Base-by-base conservation (phyloP, 2,329 filamentous ascomycete species). In the Trichoderma simmonsii region DNA sequence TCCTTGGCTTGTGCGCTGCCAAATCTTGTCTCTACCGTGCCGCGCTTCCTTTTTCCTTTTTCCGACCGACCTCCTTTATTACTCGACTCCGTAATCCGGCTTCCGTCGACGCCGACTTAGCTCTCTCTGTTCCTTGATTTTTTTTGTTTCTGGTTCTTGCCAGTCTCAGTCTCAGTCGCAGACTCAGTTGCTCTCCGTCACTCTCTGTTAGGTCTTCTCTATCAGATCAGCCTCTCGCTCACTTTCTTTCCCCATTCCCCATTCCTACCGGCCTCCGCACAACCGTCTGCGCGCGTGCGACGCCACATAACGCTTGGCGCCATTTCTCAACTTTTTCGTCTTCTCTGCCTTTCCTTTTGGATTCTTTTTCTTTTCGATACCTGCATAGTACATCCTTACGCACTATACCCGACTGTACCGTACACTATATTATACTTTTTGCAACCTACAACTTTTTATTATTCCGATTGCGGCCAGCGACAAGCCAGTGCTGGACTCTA, bases 21-120 rank as follows among this genome's bases (percentile, higher is more conserved):
- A 70, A 70, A 70, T 70, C 67, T 70, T 48, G 26, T 61, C 67
- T 60, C 30, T 21, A 21, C 30, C 57, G 67, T 70, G 67, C 67
- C 67, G 67, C 67, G 67, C 67, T 61, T 70, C 67, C 67, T 70
- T 70, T 70, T 61, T 70, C 67, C 67, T 70, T 70, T 70, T 70
- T 62, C 67, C 67, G 67, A 54, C 67, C 56, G 67, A 70, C 67
- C 67, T 70, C 67, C 67, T 70, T 70, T 70, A 70, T 62, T 54
- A 62, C 30, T 54, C 57, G 51, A 32, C 57, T 70, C 67, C 67
- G 57, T 70, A 70, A 26, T 62, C 57, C 57, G 57, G 67, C 67
- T 51, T 54, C 67, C 67, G 67, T 62, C 67, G 30, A 70, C 67
- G 67, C 67, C 67, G 67, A 24, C 67, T 54, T 61, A 54, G 67